Conservation (phyloP, 2,329 filamentous ascomycete species). For the Sporothrix globosa region DNA sequence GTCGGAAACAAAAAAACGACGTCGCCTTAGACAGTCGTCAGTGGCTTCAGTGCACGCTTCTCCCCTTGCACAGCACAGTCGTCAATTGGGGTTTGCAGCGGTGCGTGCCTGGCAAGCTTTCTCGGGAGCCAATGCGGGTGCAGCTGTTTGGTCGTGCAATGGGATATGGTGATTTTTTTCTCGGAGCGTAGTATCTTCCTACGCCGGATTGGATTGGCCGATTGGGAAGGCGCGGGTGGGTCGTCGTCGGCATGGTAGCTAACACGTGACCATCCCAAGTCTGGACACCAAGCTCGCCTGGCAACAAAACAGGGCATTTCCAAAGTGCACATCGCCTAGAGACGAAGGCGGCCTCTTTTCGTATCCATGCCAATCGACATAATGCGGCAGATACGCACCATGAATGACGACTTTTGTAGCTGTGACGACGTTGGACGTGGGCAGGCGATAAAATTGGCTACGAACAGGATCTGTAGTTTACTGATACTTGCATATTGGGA, state of each 20-base stretch:
- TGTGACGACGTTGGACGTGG: neutral
- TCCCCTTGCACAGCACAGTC: constrained; percentile 2
- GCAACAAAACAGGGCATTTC: constrained; percentile 4
- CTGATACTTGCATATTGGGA: neutral
- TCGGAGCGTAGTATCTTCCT: constrained; percentile 33
- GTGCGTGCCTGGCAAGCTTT: constrained; percentile 7
- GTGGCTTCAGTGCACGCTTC: constrained; percentile 10
- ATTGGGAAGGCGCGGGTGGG: neutral
- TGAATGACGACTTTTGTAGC: neutral
- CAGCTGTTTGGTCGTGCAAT: neutral
- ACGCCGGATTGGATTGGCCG: constrained; percentile 26
- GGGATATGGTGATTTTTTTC: constrained; percentile 30
- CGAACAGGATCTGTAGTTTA: neutral
- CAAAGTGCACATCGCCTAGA: neutral
- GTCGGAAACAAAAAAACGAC: neutral
- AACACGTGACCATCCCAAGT: constrained; percentile 1
- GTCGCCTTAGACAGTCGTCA: neutral
- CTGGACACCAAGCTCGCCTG: neutral
- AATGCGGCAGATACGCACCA: neutral
- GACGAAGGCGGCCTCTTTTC: neutral
- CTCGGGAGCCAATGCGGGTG: neutral
- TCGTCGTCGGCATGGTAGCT: neutral
- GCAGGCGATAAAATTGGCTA: neutral
- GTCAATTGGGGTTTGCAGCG: constrained; percentile 9
- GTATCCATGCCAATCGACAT: neutral